These are phyloP conservation scores for Ogataea trehaloabstinens DNA, from an alignment of 805 yeast genomes.

Conservation along the genomic window DNA sequence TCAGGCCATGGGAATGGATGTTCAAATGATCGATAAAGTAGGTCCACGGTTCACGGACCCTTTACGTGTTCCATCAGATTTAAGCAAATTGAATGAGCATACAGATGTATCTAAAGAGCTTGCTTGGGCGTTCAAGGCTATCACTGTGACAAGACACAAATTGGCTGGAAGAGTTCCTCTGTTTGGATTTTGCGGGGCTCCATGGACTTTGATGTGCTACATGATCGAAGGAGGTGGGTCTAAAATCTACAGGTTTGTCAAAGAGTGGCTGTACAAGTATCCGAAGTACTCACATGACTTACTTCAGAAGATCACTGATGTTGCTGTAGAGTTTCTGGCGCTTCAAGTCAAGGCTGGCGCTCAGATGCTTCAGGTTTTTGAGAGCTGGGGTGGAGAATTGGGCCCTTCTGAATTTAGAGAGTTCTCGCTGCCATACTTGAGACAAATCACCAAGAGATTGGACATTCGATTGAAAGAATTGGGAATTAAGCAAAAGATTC, in stretches of 20 bases:
- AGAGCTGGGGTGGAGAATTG: slow-evolving; percentile 97
- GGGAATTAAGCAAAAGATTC: slow-evolving; percentile 70
- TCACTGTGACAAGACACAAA: slow-evolving; percentile 82
- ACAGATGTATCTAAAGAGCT: slow-evolving; percentile 75
- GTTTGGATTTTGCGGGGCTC: slow-evolving; percentile 95
- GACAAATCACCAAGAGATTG: slow-evolving; percentile 66
- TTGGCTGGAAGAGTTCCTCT: slow-evolving; percentile 90
- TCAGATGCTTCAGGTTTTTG: slow-evolving; percentile 95
- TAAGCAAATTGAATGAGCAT: slow-evolving; percentile 49
- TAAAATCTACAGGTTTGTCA: slow-evolving; percentile 83
- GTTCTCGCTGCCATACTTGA: slow-evolving; percentile 85
- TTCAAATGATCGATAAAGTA: slow-evolving; percentile 88
- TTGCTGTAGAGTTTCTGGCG: slow-evolving; percentile 88
- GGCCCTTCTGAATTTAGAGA: slow-evolving; percentile 86
- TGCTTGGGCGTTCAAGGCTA: slow-evolving; percentile 95
- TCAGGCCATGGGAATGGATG: slow-evolving; percentile 96
- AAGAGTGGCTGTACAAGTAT: slow-evolving; percentile 85
- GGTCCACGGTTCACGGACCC: slow-evolving; percentile 95
- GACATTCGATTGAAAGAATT: slow-evolving; percentile 69
- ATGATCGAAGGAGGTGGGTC: slow-evolving; percentile 99
- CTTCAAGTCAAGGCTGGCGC: slow-evolving; percentile 97
- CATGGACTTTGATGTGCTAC: slow-evolving; percentile 95
- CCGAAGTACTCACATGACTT: slow-evolving; percentile 70
- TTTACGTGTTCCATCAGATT: slow-evolving; percentile 68
- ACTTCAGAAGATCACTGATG: slow-evolving; percentile 77